Percentiles rank a stretch among this genome's conserved stretches.
Conservation (phyloP, 352 stramenopile genomes). For the Phytophthora pini region DNA sequence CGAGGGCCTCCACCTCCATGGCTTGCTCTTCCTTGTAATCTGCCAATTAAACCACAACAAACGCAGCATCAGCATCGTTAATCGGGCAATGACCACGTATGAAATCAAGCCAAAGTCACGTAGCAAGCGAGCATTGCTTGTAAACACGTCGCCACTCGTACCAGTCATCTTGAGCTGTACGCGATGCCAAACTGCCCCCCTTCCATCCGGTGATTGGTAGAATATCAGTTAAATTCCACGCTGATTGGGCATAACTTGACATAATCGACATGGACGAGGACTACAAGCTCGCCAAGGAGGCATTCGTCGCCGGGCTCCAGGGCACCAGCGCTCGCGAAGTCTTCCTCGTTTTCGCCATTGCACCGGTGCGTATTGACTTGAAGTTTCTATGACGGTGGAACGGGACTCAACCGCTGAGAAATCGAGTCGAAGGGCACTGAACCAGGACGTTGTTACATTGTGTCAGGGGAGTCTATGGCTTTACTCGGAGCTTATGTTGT, state of each 20-base stretch:
- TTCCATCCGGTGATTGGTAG: slow-evolving; percentile 37
- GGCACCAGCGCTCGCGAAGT: slow-evolving; percentile 78
- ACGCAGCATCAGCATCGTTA: background rate
- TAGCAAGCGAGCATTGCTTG: background rate
- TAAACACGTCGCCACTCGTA: slow-evolving; percentile 46
- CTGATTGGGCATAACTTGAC: slow-evolving; percentile 41
- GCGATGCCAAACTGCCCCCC: slow-evolving; percentile 30
- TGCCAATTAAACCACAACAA: slow-evolving; percentile 26
- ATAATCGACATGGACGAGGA: slow-evolving; percentile 56
- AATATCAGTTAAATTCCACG: slow-evolving; percentile 3
- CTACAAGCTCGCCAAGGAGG: slow-evolving; percentile 88
- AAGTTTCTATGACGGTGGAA: slow-evolving; percentile 11
- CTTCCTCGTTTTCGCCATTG: slow-evolving; percentile 77
- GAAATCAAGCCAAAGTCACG: background rate
- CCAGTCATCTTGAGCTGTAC: slow-evolving; percentile 58
- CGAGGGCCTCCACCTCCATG: slow-evolving; percentile 91
- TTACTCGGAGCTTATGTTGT: slow-evolving; percentile 81
- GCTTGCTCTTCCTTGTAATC: slow-evolving; percentile 90
- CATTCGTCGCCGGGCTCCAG: slow-evolving; percentile 74
- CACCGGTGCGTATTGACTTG: slow-evolving; percentile 53
- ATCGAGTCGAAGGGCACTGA: slow-evolving; percentile 22
- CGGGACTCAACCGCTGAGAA: slow-evolving; percentile 8
- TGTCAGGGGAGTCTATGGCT: slow-evolving; percentile 79
- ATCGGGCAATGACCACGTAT: slow-evolving; percentile 5
- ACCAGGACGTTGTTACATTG: slow-evolving; percentile 25